Percentiles rank a stretch among this genome's conserved stretches.
Conservation (phyloP, 257 asterid genomes). For the Scutellaria baicalensis region DNA sequence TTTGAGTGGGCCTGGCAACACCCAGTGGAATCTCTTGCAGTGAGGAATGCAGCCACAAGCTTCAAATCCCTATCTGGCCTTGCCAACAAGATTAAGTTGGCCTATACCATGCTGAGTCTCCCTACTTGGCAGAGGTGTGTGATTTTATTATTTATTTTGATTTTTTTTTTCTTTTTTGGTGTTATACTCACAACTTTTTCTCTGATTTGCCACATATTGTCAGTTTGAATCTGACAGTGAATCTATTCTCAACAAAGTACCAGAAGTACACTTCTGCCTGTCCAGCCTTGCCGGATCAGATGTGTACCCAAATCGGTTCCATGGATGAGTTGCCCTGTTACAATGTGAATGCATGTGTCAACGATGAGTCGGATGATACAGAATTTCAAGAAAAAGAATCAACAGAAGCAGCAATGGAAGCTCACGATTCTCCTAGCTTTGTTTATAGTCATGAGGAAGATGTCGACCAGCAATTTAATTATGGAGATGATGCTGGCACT, state of each 20-base stretch:
- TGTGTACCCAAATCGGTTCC: slow-evolving; percentile 34
- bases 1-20: slow-evolving; percentile 99
- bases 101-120: slow-evolving; percentile 76
- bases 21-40: slow-evolving; percentile 78
- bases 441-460: slow-evolving; percentile 9
- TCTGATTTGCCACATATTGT: background rate
- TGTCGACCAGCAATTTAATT: background rate
- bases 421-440: background rate
- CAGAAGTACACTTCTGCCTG: slow-evolving; percentile 42
- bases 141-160: background rate
- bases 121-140: slow-evolving; percentile 81
- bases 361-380: slow-evolving; percentile 19
- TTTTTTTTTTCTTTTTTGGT: background rate
- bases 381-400: slow-evolving; percentile 16
- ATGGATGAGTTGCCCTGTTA: slow-evolving; percentile 91
- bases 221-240: slow-evolving; percentile 78
- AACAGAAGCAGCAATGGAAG: background rate
- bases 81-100: slow-evolving; percentile 81
- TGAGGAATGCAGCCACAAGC: slow-evolving; percentile 55
- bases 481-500: background rate
- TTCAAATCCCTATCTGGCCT: slow-evolving; percentile 80
- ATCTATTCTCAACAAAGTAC: slow-evolving; percentile 88
- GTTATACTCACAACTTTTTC: background rate
- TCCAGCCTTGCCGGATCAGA: slow-evolving; percentile 46
- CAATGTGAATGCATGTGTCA: slow-evolving; percentile 15